These are phyloP conservation scores for Boletus sp. DNA, from an alignment of 768 basidiomycete genomes.

Conservation along the genomic window DNA sequence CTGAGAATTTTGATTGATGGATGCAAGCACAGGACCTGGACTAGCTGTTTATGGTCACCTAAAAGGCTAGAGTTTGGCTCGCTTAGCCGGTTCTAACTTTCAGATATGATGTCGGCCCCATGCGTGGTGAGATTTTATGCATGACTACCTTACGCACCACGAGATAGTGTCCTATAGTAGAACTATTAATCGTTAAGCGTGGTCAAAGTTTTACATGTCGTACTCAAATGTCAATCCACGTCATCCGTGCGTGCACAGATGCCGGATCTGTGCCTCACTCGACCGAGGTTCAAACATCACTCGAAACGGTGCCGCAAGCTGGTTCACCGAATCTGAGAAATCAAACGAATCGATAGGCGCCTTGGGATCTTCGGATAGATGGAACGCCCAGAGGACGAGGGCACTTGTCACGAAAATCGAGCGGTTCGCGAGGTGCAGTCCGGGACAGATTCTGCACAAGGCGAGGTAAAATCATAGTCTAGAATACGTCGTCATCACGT, in stretches of 20 bases:
- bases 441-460: conserved; percentile 2
- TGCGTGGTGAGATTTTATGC: too few species aligned
- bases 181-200: too few species aligned
- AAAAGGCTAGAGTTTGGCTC: too few species aligned
- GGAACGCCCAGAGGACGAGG: conserved; percentile 4
- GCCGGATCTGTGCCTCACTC: conserved; percentile 1
- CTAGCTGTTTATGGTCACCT: too few species aligned
- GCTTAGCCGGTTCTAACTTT: too few species aligned
- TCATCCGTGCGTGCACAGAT: background rate
- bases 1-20: too few species aligned
- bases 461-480: background rate
- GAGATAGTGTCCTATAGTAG: too few species aligned
- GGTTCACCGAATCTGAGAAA: background rate
- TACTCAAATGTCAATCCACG: background rate
- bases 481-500: background rate
- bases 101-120: too few species aligned
- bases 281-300: background rate
- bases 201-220: background rate
- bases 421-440: background rate
- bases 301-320: background rate
- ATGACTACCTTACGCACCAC: too few species aligned
- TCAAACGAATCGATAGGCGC: background rate
- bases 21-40: too few species aligned
- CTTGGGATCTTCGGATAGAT: background rate
- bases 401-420: background rate